Evolutionary conservation across 2,329 filamentous ascomycete genomes (phyloP), one percentile per base, ranked within the genome.

Genomic region (Venturia carpophila): DNA sequence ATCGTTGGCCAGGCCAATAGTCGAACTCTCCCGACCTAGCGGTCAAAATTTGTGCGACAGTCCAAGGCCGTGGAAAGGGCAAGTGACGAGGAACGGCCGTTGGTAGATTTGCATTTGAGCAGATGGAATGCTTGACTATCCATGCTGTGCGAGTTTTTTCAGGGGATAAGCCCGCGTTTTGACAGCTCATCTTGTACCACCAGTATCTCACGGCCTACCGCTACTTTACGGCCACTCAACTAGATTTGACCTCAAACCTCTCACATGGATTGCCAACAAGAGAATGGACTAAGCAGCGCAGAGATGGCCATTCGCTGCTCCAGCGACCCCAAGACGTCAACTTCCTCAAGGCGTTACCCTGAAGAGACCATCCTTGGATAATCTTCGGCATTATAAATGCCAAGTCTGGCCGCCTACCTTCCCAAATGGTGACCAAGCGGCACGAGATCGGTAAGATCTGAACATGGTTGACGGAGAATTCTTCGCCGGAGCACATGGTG

Each of bases 151-250:
- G 52, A 37, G 15, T 19, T 56, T 34, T 2, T 3, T 3, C 10
- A 34, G 49, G 27, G 24, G 27, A 34, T 9, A 34, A 34, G 15
- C 15, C 17, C 27, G 52, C 30, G 21, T 37, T 58, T 58, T 58
- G 52, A 58, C 52, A 58, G 52, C 52, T 58, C 52, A 58, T 58
- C 52, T 34, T 58, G 52, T 37, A 37, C 30, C 27, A 52, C 47
- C 10, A 47, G 39, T 41, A 41, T 10, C 10, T 11, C 2, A 9
- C 15, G 39, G 15, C 30, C 30, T 41, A 41, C 10, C 39, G 39
- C 4, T 10, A 41, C 39, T 10, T 15, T 15, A 15, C 39, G 39
- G 15, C 39, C 15, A 39, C 37, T 6, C 37, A 24, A 24, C n/a
- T n/a, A 21, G 47, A 19, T 56, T 56, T 9, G 19, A 56, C 15